These are phyloP conservation scores for Cladosporium halotolerans DNA, from an alignment of 2,329 filamentous ascomycete species.

Conservation along the genomic window DNA sequence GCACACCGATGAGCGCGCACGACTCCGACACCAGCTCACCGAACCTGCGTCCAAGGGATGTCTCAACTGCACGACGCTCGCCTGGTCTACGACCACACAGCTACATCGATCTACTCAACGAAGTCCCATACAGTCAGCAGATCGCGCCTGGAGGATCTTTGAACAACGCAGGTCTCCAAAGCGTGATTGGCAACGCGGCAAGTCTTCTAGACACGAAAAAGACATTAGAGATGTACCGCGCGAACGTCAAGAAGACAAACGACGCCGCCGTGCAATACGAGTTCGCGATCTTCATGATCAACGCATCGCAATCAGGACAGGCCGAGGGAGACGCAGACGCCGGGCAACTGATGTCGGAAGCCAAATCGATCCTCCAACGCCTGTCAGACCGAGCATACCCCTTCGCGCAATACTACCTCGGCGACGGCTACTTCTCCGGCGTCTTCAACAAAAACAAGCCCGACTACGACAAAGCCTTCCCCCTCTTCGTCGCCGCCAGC, in stretches of 20 bases:
- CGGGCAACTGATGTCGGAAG: slow-evolving; percentile 70
- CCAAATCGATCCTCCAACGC: slow-evolving; percentile 79
- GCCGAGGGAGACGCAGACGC: slow-evolving; percentile 36
- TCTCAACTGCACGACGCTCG: slow-evolving; percentile 48
- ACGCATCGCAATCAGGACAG: slow-evolving; percentile 72
- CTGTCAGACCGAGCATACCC: slow-evolving; percentile 84
- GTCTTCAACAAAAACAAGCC: slow-evolving; percentile 92
- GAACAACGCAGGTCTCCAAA: slow-evolving; percentile 75
- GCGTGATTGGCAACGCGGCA: slow-evolving; percentile 78
- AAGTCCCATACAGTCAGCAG: slow-evolving; percentile 73
- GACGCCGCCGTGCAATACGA: slow-evolving; percentile 89
- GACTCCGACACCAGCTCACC: slow-evolving; percentile 34
- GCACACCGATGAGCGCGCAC: slow-evolving; percentile 42
- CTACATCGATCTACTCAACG: slow-evolving; percentile 55
- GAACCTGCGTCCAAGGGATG: slow-evolving; percentile 39
- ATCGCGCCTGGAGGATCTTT: slow-evolving; percentile 57
- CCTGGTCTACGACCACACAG: slow-evolving; percentile 54
- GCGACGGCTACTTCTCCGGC: slow-evolving; percentile 87
- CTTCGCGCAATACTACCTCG: slow-evolving; percentile 96
- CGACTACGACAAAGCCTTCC: slow-evolving; percentile 86
- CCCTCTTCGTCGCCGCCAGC: slow-evolving; percentile 83
- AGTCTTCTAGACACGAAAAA: slow-evolving; percentile 86
- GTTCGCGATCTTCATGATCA: slow-evolving; percentile 90
- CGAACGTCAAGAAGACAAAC: slow-evolving; percentile 95
- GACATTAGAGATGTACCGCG: slow-evolving; percentile 94